phyloP scores from a whole-genome alignment of 2,329 filamentous ascomycete species.

The Colletotrichum endophyticum region DNA sequence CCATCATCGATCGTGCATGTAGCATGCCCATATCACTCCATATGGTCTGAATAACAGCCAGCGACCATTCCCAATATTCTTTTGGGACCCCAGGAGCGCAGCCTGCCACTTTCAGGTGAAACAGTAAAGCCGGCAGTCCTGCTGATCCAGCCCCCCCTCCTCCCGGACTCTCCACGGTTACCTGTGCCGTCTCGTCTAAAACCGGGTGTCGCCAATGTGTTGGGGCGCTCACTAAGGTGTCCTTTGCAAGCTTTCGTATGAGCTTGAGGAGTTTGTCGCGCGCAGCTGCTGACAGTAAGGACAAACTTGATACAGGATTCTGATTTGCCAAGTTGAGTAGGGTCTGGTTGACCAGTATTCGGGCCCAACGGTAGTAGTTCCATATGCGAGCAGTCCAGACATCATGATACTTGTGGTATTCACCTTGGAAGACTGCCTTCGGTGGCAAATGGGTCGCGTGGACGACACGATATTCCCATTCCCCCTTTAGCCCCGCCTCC shows the following conservation, averaged over 20 bases:
- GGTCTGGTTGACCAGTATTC: slow-evolving; percentile 57
- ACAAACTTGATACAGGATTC: slow-evolving; percentile 42
- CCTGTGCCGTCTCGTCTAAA: slow-evolving; percentile 39
- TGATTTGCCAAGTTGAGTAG: slow-evolving; percentile 45
- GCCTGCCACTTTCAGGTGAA: slow-evolving; percentile 51
- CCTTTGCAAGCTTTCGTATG: slow-evolving; percentile 44
- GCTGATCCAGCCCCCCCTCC: slow-evolving; percentile 50
- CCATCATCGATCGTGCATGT: slow-evolving; percentile 49
- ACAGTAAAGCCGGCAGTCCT: slow-evolving; percentile 52
- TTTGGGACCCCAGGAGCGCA: slow-evolving; percentile 50
- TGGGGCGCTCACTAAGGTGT: slow-evolving; percentile 50
- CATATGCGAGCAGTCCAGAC: slow-evolving; percentile 60
- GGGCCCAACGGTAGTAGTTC: slow-evolving; percentile 64
- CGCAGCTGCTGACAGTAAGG: slow-evolving; percentile 32
- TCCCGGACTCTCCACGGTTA: slow-evolving; percentile 38
- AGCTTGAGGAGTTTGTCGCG: slow-evolving; percentile 35
- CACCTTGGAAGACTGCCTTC: slow-evolving; percentile 52
- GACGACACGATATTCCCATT: slow-evolving; percentile 42
- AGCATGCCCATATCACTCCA: slow-evolving; percentile 58
- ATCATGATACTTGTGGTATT: slow-evolving; percentile 60
- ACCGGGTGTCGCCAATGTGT: slow-evolving; percentile 58
- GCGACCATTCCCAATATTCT: slow-evolving; percentile 48
- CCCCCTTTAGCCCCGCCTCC: slow-evolving; percentile 36
- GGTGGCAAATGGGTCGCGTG: slow-evolving; percentile 37
- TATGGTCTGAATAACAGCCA: slow-evolving; percentile 50